A percentile compares a stretch with the other conserved stretches of the same genome.
phyloP scores from a whole-genome alignment of 371 early-diverging fungal genomes.

The Mortierella sp. region DNA sequence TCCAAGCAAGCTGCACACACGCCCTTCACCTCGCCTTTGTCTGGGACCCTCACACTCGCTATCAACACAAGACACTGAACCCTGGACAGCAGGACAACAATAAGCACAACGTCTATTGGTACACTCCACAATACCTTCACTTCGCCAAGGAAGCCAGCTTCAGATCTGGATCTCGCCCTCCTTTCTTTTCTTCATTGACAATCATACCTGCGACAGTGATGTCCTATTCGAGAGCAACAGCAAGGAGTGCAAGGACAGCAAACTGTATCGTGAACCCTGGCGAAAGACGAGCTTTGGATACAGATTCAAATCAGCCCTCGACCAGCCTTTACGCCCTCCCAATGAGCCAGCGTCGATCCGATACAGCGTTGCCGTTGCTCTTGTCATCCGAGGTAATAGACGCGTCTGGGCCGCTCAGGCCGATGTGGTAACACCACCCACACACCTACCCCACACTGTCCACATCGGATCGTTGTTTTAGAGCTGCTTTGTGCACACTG shows the following conservation, averaged over 20 bases:
- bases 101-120: not conserved
- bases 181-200: not conserved
- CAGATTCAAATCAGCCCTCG: not conserved
- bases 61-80: not conserved
- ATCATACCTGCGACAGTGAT: not conserved
- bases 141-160: not conserved
- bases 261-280: conserved; percentile 9
- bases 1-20: no score
- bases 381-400: no score
- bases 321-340: not conserved
- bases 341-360: not conserved
- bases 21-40: no score
- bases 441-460: no score
- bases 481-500: no score
- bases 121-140: not conserved
- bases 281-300: conserved; percentile 6
- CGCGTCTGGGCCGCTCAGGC: no score
- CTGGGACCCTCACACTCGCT: no score
- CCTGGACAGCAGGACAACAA: not conserved
- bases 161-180: not conserved
- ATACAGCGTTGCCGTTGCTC: no score
- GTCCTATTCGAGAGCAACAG: not conserved
- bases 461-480: no score
- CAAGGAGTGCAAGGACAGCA: not conserved
- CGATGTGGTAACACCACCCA: no score